Evolutionary conservation across 2,329 filamentous ascomycete species (phyloP).

Genomic region (Leptographium procerum): DNA sequence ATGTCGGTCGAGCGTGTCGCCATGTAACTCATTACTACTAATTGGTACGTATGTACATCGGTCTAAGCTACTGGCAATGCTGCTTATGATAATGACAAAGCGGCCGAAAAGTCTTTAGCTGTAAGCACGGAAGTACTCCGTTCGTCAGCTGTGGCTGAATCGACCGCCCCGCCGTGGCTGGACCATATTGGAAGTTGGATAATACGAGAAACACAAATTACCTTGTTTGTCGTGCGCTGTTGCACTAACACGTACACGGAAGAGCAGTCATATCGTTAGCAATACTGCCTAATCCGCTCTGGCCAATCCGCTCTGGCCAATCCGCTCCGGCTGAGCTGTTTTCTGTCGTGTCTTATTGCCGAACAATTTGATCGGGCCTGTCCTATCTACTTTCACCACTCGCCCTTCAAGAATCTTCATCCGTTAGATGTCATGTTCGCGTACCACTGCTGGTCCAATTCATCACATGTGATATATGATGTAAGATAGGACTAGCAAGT

Average conservation of each 20-base stretch:
- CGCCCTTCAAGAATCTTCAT: neutral
- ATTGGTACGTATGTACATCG: too few species aligned
- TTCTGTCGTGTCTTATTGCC: neutral
- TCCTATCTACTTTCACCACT: too few species aligned
- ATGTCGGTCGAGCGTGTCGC: too few species aligned
- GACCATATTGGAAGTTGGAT: neutral
- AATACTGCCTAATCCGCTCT: neutral
- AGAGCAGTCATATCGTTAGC: too few species aligned
- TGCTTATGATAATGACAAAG: neutral
- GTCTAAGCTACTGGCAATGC: too few species aligned
- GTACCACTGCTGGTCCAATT: neutral
- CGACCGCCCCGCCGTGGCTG: neutral
- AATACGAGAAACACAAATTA: neutral
- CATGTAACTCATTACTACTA: too few species aligned
- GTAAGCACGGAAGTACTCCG: neutral
- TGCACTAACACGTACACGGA: neutral
- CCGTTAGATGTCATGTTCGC: neutral
- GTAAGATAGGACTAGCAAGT: neutral
- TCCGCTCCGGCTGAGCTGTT: too few species aligned
- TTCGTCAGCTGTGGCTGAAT: neutral
- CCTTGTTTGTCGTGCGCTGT: too few species aligned
- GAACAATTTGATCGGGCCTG: too few species aligned
- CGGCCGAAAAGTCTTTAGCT: neutral
- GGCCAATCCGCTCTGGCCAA: neutral
- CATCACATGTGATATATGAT: neutral